Percentiles rank a stretch among this genome's conserved stretches.
phyloP scores from a whole-genome alignment of 129 eudicot species.

The Pittosporum tobira region DNA sequence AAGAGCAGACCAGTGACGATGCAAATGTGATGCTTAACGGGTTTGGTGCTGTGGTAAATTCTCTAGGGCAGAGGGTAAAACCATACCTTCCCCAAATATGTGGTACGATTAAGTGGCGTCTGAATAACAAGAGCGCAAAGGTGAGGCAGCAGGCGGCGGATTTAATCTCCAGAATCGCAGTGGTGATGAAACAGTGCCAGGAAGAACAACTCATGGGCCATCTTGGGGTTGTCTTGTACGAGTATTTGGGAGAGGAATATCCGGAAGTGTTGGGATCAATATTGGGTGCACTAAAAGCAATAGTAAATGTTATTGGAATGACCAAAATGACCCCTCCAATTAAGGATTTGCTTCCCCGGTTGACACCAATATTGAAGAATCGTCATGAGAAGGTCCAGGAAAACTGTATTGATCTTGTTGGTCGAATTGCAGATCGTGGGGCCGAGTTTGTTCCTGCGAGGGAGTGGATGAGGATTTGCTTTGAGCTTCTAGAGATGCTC shows the following conservation, averaged over 20 bases:
- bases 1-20: constrained; percentile 90
- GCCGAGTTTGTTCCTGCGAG: constrained; percentile 95
- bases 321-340: constrained; percentile 97
- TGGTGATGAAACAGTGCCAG: constrained; percentile 90
- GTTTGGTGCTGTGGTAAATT: constrained; percentile 89
- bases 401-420: constrained; percentile 91
- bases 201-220: constrained; percentile 97
- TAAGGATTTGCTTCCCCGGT: constrained; percentile 82
- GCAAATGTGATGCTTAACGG: constrained; percentile 97
- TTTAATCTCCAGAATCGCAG: constrained; percentile 81
- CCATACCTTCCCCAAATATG: constrained; percentile 94
- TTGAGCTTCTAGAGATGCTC: constrained; percentile 97
- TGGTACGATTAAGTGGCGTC: constrained; percentile 95
- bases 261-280: constrained; percentile 98
- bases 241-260: constrained; percentile 92
- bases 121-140: constrained; percentile 91
- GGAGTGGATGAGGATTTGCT: constrained; percentile 99
- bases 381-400: constrained; percentile 97
- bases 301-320: constrained; percentile 94
- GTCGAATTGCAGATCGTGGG: constrained; percentile 96
- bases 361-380: constrained; percentile 85
- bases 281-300: constrained; percentile 86
- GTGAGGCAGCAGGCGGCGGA: constrained; percentile 95
- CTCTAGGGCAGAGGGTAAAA: constrained; percentile 90
- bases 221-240: constrained; percentile 93